These are phyloP conservation scores for Schoenoplectus triqueter DNA, from an alignment of 202 grass and related monocot genomes.

Conservation along the genomic window DNA sequence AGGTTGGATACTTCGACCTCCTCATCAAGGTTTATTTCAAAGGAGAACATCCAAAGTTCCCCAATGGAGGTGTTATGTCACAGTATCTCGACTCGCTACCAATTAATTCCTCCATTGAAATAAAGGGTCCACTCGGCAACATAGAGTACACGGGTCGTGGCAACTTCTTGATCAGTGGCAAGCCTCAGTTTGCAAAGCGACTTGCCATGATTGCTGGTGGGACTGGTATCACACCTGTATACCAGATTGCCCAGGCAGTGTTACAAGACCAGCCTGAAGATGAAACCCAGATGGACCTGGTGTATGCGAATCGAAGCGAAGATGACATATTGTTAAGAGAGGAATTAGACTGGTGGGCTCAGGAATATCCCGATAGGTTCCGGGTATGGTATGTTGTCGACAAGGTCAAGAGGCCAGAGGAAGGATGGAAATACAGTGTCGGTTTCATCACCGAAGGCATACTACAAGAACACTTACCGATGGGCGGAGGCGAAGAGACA, in stretches of 20 bases:
- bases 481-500: conserved; percentile 54
- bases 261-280: conserved; percentile 78
- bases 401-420: conserved; percentile 65
- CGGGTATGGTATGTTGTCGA: conserved; percentile 90
- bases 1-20: conserved; percentile 80
- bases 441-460: conserved; percentile 69
- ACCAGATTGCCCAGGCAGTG: conserved; percentile 83
- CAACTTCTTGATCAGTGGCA: conserved; percentile 62
- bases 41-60: conserved; percentile 79
- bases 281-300: conserved; percentile 78
- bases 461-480: conserved; percentile 60
- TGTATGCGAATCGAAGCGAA: conserved; percentile 92
- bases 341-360: conserved; percentile 77
- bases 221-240: conserved; percentile 88
- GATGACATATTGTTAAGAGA: conserved; percentile 82
- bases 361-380: conserved; percentile 55
- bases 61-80: conserved; percentile 74
- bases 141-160: conserved; percentile 79
- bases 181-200: conserved; percentile 49
- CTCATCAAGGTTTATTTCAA: conserved; percentile 89
- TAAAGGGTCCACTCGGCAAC: conserved; percentile 64
- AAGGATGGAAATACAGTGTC: conserved; percentile 76
- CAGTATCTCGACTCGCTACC: conserved; percentile 68
- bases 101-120: conserved; percentile 46
- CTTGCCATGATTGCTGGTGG: conserved; percentile 81